A percentile compares a stretch with the other conserved stretches of the same genome.
These are phyloP conservation scores for Chytriomyces hyalinus DNA, from an alignment of 192 early-diverging fungal genomes.

Conservation along the genomic window DNA sequence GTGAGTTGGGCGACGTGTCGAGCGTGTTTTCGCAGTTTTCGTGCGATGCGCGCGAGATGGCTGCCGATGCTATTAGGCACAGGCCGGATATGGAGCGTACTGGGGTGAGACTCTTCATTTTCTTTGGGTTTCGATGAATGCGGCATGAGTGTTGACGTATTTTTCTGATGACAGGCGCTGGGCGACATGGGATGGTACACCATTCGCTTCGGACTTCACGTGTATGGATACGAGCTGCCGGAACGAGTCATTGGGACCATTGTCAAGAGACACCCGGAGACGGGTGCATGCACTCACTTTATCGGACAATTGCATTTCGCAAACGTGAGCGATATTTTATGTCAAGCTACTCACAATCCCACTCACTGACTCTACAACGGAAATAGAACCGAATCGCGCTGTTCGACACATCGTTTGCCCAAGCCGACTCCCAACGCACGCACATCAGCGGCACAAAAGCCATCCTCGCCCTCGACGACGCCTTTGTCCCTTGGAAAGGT, in stretches of 20 bases:
- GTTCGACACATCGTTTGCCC: conserved; percentile 22
- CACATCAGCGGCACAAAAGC: conserved; percentile 29
- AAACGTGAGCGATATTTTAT: background rate
- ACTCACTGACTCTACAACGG: background rate
- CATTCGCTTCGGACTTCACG: conserved; percentile 28
- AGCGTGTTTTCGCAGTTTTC: conserved; percentile 34
- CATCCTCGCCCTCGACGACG: conserved; percentile 24
- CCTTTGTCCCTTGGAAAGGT: conserved; percentile 26
- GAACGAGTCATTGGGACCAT: conserved; percentile 26
- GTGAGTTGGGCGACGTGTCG: conserved; percentile 29
- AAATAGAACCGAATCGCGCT: conserved; percentile 26
- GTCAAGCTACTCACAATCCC: background rate
- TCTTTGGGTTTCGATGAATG: background rate
- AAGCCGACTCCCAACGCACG: conserved; percentile 19
- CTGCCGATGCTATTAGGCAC: conserved; percentile 24
- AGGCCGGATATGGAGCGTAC: conserved; percentile 26
- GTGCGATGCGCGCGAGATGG: conserved; percentile 21
- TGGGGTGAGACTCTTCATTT: background rate
- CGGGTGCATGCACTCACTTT: conserved; percentile 26
- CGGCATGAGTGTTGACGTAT: background rate
- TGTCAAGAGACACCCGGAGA: conserved; percentile 23
- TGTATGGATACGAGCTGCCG: conserved; percentile 34
- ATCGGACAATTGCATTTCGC: conserved; percentile 26
- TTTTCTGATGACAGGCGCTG: background rate
- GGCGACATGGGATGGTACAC: conserved; percentile 40